Evolutionary conservation across 2,329 filamentous ascomycete genomes (phyloP).

Genomic region (Ophiostoma tasmaniense): DNA sequence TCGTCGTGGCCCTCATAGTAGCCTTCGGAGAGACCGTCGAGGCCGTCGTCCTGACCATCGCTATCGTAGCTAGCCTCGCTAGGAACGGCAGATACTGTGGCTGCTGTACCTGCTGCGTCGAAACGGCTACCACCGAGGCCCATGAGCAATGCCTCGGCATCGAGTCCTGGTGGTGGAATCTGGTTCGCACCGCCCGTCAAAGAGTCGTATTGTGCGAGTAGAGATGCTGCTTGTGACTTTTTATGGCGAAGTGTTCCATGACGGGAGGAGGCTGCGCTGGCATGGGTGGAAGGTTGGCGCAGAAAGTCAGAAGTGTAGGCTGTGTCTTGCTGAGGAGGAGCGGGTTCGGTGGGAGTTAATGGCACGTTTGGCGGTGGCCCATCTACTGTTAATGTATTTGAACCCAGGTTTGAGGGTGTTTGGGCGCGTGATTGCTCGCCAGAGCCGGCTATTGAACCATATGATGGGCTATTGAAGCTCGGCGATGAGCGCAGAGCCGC

Average conservation of each 20-base stretch:
- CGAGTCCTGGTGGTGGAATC: slow-evolving; percentile 39
- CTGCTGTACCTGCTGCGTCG: slow-evolving; percentile 38
- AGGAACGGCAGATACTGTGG: slow-evolving; percentile 38
- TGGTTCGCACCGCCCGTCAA: slow-evolving; percentile 22
- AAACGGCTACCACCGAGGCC: slow-evolving; percentile 37
- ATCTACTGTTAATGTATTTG: neutral
- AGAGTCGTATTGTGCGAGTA: slow-evolving; percentile 19
- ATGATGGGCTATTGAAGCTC: slow-evolving; percentile 27
- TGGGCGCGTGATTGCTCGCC: slow-evolving; percentile 2
- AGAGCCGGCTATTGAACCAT: slow-evolving; percentile 25
- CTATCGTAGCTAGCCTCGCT: slow-evolving; percentile 35
- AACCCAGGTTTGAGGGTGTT: neutral
- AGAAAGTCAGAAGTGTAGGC: neutral
- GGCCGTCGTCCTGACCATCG: slow-evolving; percentile 12
- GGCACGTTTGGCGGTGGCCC: neutral
- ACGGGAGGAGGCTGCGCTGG: slow-evolving; percentile 7
- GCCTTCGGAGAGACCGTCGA: slow-evolving; percentile 2
- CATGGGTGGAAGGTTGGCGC: neutral
- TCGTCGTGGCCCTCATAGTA: slow-evolving; percentile 27
- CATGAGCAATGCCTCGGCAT: slow-evolving; percentile 42
- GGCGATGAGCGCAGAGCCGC: slow-evolving; percentile 27
- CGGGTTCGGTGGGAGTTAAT: neutral
- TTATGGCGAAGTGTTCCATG: slow-evolving; percentile 16
- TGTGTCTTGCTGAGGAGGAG: neutral
- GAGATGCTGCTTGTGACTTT: slow-evolving; percentile 17